Conservation (phyloP, 352 stramenopile genomes). For the Halophytophthora polymorphica region DNA sequence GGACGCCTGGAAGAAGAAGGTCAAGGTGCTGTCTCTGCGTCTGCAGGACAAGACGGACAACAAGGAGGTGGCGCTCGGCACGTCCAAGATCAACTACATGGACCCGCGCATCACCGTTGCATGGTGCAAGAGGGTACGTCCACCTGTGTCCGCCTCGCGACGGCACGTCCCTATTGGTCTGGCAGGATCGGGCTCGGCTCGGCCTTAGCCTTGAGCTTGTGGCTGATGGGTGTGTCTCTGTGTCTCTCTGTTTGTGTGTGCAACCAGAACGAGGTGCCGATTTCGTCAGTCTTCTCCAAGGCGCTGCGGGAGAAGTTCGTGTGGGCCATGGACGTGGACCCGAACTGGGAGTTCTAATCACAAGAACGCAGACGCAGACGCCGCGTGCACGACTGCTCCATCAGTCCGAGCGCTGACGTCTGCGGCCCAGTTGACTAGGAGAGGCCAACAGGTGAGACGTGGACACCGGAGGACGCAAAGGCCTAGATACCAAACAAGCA, state of each 20-base stretch:
- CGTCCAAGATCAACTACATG: slow-evolving; percentile 99
- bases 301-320: slow-evolving; percentile 99
- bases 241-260: slow-evolving; percentile 2
- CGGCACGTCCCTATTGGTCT: too few species aligned
- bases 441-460: too few species aligned
- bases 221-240: slow-evolving; percentile 6
- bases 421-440: background rate
- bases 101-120: slow-evolving; percentile 99
- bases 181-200: too few species aligned
- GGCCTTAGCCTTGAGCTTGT: too few species aligned
- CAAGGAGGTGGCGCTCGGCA: slow-evolving; percentile 98
- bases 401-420: too few species aligned
- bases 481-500: slow-evolving; percentile 1
- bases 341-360: slow-evolving; percentile 94
- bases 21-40: slow-evolving; percentile 87
- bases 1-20: slow-evolving; percentile 93
- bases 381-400: background rate
- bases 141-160: too few species aligned
- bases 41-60: slow-evolving; percentile 99
- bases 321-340: slow-evolving; percentile 98
- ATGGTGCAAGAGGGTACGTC: slow-evolving; percentile 98
- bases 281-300: slow-evolving; percentile 98
- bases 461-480: background rate
- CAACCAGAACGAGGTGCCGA: slow-evolving; percentile 92
- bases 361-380: background rate